Conservation (phyloP, 2,329 filamentous ascomycete genomes). For the Trichophyton verrucosum region DNA sequence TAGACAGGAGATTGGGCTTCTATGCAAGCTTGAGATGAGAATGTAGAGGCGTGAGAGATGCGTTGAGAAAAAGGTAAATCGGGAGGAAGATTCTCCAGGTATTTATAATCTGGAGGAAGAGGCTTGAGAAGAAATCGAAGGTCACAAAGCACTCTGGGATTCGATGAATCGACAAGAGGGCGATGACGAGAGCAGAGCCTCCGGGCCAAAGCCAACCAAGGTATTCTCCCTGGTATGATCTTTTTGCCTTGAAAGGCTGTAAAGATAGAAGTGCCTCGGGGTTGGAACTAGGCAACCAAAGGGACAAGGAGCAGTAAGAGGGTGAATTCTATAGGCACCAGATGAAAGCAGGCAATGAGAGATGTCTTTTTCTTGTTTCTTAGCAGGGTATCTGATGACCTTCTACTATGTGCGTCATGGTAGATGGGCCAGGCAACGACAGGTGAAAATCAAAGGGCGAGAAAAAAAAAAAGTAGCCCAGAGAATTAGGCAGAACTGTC, state of each 20-base stretch:
- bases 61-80: background rate
- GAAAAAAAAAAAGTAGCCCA: background rate
- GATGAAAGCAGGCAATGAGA: background rate
- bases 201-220: slow-evolving; percentile 1
- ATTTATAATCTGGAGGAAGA: slow-evolving; percentile 2
- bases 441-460: background rate
- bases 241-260: background rate
- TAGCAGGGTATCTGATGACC: slow-evolving; percentile 1
- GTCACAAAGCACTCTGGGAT: slow-evolving; percentile 1
- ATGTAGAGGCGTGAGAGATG: background rate
- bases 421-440: background rate
- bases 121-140: background rate
- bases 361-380: background rate
- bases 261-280: background rate
- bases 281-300: slow-evolving; percentile 1
- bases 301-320: background rate
- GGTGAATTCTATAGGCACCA: background rate
- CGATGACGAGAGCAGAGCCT: background rate
- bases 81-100: slow-evolving; percentile 2
- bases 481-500: slow-evolving; percentile 2
- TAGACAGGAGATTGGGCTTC: background rate
- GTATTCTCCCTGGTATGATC: background rate
- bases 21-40: background rate
- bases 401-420: slow-evolving; percentile 4
- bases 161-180: slow-evolving; percentile 1